phyloP scores from a whole-genome alignment of 2,329 filamentous ascomycete species.

The Fusarium albidum region DNA sequence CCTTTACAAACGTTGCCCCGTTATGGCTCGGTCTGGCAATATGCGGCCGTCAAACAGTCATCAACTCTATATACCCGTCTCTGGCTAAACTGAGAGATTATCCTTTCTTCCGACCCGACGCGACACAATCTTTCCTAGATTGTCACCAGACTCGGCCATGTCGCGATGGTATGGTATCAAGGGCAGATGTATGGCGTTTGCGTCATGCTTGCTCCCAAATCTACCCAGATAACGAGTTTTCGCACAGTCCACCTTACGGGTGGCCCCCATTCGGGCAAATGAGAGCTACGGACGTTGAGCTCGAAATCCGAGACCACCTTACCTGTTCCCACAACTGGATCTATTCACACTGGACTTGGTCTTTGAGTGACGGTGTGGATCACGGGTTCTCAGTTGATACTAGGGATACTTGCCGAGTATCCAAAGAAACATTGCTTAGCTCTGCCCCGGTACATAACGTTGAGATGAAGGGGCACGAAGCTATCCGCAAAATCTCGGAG shows the following conservation, averaged over 20 bases:
- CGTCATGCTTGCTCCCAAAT: neutral
- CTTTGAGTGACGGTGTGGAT: neutral
- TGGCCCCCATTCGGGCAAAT: slow-evolving; percentile 2
- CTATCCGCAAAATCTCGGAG: slow-evolving; percentile 2
- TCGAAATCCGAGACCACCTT: neutral
- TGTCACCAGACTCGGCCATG: neutral
- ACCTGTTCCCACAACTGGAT: neutral
- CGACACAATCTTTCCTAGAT: neutral
- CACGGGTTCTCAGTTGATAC: neutral
- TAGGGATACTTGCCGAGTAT: neutral
- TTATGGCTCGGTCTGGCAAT: slow-evolving; percentile 12
- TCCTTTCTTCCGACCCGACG: neutral
- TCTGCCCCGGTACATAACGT: neutral
- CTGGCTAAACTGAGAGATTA: neutral
- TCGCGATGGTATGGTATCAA: neutral
- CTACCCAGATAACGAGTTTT: neutral
- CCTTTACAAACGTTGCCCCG: neutral
- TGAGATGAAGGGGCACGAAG: neutral
- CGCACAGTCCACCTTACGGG: neutral
- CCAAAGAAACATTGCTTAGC: neutral
- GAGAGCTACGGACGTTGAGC: neutral
- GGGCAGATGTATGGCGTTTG: slow-evolving; percentile 1
- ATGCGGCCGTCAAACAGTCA: neutral
- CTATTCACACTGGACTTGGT: slow-evolving; percentile 5
- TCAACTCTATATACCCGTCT: neutral